Evolutionary conservation across 164 flowering plant genomes (phyloP).

Genomic region (Tinospora cordifolia): DNA sequence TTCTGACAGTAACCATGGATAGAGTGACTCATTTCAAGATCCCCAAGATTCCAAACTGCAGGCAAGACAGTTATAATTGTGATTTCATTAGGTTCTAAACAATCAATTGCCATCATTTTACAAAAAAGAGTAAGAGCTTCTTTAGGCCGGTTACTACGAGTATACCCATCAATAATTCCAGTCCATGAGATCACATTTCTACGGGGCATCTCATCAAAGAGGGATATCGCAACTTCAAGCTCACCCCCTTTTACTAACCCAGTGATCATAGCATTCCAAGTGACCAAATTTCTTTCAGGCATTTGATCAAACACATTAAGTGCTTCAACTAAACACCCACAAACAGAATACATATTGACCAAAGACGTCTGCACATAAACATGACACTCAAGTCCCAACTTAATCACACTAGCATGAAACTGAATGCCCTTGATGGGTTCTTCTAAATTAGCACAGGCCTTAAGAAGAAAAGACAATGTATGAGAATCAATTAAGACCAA

Average conservation of each 20-base stretch:
- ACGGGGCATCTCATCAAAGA: conserved; percentile 42
- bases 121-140: conserved; percentile 43
- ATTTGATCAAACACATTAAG: conserved; percentile 8
- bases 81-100: conserved; percentile 40
- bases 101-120: conserved; percentile 31
- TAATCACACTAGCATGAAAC: conserved; percentile 3
- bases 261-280: conserved; percentile 58
- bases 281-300: conserved; percentile 45
- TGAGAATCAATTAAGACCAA: conserved; percentile 14
- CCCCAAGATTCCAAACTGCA: conserved; percentile 38
- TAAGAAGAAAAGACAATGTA: conserved; percentile 23
- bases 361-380: conserved; percentile 2
- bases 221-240: conserved; percentile 30
- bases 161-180: conserved; percentile 48
- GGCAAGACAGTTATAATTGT: conserved; percentile 46
- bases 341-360: conserved; percentile 7
- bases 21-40: conserved; percentile 27
- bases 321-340: conserved; percentile 10
- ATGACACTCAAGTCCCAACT: conserved; percentile 6
- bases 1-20: conserved; percentile 46
- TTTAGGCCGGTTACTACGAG: conserved; percentile 18
- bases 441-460: conserved; percentile 22
- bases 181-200: conserved; percentile 51
- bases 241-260: conserved; percentile 48
- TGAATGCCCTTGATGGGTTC: conserved; percentile 8